Evolutionary conservation across 106 monocot species (phyloP), one percentile per base, ranked within the genome.

Genomic region (Alisma plantagoaquatica): DNA sequence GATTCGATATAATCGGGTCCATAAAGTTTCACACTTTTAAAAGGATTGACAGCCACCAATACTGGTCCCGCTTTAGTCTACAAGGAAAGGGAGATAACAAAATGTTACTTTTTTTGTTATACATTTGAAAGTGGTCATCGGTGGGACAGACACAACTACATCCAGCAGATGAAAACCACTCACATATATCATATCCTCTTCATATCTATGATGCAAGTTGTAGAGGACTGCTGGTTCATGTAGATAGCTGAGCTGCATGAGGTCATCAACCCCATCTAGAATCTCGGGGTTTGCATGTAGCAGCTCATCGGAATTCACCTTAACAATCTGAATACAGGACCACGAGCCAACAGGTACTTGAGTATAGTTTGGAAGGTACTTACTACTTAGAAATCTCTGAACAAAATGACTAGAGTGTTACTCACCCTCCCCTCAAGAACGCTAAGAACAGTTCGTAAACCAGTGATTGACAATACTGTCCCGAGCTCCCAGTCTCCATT

Each of bases 51-150:
- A 10, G 98, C 89, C 63, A 98, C 81, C 71, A 98, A 72, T 31
- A 98, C 90, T 38, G 98, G 98, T 9, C 98, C 98, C 54, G 98
- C 98, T 79, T 79, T 98, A 22, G 90, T 90, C 98, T 98, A 66
- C 28, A 47, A 29, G 29, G 33, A 17, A 32, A 59, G 51, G 14
- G 2, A 33, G 22, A 57, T 2, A 25, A 11, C 20, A 15, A 4
- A 33, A 18, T 32, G n/a, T 21, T 29, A 33, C 9, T 28, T 45
- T 33, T 25, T 23, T 33, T 18, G 25, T 3, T 23, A 5, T 8
- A 11, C 12, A 12, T 33, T 21, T n/a, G 8, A 19, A 55, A 25
- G 12, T 33, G 21, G 12, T 10, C 15, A 38, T n/a, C n/a, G n/a
- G n/a, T n/a, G n/a, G n/a, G n/a, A n/a, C n/a, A n/a, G n/a, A 26